Evolutionary conservation across 179 eudicot species (phyloP), one percentile per base, ranked within the genome.

Genomic region (Dionaea muscipula): DNA sequence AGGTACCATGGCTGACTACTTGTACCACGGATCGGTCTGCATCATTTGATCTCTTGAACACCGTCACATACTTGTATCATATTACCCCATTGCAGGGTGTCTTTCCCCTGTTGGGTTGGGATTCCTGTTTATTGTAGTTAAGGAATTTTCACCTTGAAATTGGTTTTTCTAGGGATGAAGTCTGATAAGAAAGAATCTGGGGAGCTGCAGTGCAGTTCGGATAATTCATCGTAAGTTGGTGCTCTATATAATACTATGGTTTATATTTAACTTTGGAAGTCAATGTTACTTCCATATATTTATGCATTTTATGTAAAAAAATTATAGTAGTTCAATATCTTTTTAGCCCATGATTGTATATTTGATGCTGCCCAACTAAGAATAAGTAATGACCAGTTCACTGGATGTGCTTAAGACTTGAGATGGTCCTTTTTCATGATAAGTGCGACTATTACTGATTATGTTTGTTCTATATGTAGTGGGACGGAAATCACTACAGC

Each of bases 401-500:
- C n/a, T n/a, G n/a, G n/a, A n/a, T n/a, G n/a, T n/a, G n/a, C n/a
- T n/a, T n/a, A n/a, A n/a, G n/a, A n/a, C n/a, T n/a, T n/a, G n/a
- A n/a, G n/a, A n/a, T n/a, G n/a, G n/a, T n/a, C n/a, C n/a, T n/a
- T n/a, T n/a, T n/a, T n/a, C n/a, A n/a, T n/a, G n/a, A n/a, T n/a
- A n/a, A n/a, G n/a, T n/a, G n/a, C n/a, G n/a, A n/a, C n/a, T n/a
- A n/a, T n/a, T n/a, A n/a, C 37, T 33, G 36, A 38, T 56, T 28
- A 16, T 23, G 4, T 20, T 33, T 33, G 7, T 39, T 52, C 51
- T 66, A 18, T 51, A 53, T 59, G 39, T 55, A 75, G 80, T 25
- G 81, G 81, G 57, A 65, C 69, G 73, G 75, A 78, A 64, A 75
- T 79, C 17, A 75, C 67, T 51, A 80, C 72, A 68, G 81, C 84